These are phyloP conservation scores for Podaxis sp. DNA, from an alignment of 768 basidiomycete species.

Conservation along the genomic window DNA sequence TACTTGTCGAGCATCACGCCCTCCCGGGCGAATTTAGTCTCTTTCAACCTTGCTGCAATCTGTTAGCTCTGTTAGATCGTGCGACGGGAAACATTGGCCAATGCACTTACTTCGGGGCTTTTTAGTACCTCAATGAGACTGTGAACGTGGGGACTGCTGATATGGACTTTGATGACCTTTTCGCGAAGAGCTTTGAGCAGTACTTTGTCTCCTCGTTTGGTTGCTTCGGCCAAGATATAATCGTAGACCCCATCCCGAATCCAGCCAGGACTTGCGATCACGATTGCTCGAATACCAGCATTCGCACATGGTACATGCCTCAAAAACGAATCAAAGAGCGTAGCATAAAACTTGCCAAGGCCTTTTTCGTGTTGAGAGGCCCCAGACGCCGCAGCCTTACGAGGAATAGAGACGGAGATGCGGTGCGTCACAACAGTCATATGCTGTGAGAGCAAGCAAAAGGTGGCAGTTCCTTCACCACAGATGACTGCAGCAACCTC, in stretches of 20 bases:
- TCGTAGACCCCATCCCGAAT: conserved; percentile 86
- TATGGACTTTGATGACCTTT: conserved; percentile 88
- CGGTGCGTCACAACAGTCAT: conserved; percentile 94
- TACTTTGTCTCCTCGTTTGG: conserved; percentile 75
- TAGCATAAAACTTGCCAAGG: conserved; percentile 77
- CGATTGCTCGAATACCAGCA: conserved; percentile 77
- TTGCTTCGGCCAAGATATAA: conserved; percentile 81
- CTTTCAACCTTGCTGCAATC: conserved; percentile 78
- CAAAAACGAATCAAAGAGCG: conserved; percentile 82
- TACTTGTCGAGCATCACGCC: conserved; percentile 90
- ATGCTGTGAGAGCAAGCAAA: conserved; percentile 94
- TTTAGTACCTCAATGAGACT: conserved; percentile 92
- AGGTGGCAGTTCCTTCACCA: conserved; percentile 92
- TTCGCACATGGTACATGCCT: conserved; percentile 87
- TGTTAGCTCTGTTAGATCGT: conserved; percentile 26
- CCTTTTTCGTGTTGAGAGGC: conserved; percentile 93
- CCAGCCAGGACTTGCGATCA: conserved; percentile 97
- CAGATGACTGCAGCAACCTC: conserved; percentile 96
- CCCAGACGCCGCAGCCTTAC: conserved; percentile 83
- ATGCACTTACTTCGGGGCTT: conserved; percentile 79
- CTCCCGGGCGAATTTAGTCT: conserved; percentile 95
- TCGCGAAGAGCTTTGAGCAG: conserved; percentile 74
- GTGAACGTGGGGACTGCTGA: conserved; percentile 93
- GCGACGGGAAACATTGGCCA: background rate
- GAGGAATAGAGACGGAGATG: conserved; percentile 84